Base-by-base conservation (phyloP, 2,329 filamentous ascomycete species). In the Cladosporium oxysporum region DNA sequence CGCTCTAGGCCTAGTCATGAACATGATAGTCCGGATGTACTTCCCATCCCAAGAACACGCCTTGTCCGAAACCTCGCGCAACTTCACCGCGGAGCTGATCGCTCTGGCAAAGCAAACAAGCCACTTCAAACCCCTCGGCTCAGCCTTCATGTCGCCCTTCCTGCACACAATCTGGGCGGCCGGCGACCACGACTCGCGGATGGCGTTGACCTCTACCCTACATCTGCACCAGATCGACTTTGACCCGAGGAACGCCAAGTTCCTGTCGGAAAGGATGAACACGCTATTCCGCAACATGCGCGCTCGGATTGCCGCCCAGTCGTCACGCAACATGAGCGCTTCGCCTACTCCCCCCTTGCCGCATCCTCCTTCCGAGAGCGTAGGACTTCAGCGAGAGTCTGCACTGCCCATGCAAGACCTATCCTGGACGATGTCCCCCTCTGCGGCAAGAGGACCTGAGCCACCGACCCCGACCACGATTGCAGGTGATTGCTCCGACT, bases 91-190 rank as follows among this genome's bases (percentile, higher is more conserved):
- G 16, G 61, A 63, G 50, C 14, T 63, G 10, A 35, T 57, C 23
- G n/a, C 23, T 11, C 26, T 57, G 1, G 61, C 50, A 16, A 44
- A 41, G 18, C 49, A 57, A 31, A 28, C 61, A 11, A 29, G 35
- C 11, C 33, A 18, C 18, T 63, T 57, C 35, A 57, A 33, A 26
- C 61, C 61, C 23, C 50, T 63, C 12, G 61, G 61, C 18, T 26
- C 23, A 11, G 23, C 50, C 14, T 63, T 63, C 50, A 47, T 57
- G 35, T 28, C 23, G 7, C 33, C 33, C 0, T 57, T 57, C 33
- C 14, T 63, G 16, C 44, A 57, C 8, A 57, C 61, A 0, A 37
- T 41, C 7, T 57, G 50, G 50, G 61, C 50, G 14, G 21, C 55
- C 4, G 49, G 61, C 6, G 61, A 63, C n/a, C 5, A 26, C 23